A percentile compares a stretch with the other conserved stretches of the same genome.
These are phyloP conservation scores for Naganishia cerealis DNA, from an alignment of 1,284 basidiomycete genomes.

Conservation along the genomic window DNA sequence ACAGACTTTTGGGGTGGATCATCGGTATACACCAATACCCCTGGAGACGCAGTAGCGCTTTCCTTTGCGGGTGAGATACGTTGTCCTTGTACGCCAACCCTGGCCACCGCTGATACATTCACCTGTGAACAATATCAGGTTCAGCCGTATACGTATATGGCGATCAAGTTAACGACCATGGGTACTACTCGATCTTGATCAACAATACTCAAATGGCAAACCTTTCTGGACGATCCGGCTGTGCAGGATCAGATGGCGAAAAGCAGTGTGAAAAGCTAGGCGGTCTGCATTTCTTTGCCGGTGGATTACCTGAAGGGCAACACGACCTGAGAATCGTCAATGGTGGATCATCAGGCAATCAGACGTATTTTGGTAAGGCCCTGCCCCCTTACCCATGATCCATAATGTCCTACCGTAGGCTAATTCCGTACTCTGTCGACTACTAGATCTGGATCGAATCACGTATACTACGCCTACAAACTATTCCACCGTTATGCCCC, in stretches of 20 bases:
- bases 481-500: slow-evolving; percentile 27
- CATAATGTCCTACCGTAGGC: neutral
- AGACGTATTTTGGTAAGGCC: slow-evolving; percentile 52
- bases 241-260: slow-evolving; percentile 42
- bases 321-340: slow-evolving; percentile 49
- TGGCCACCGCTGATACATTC: neutral
- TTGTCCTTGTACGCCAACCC: no score
- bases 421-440: neutral
- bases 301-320: slow-evolving; percentile 41
- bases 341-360: slow-evolving; percentile 39
- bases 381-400: neutral
- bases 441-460: slow-evolving; percentile 52
- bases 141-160: slow-evolving; percentile 54
- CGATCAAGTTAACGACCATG: slow-evolving; percentile 56
- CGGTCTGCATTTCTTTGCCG: slow-evolving; percentile 47
- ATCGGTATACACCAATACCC: slow-evolving; percentile 46
- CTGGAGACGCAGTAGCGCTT: slow-evolving; percentile 43
- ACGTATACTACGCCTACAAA: slow-evolving; percentile 47
- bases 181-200: slow-evolving; percentile 48
- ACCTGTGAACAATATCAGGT: slow-evolving; percentile 35
- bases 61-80: slow-evolving; percentile 43
- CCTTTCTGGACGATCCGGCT: slow-evolving; percentile 48
- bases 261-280: slow-evolving; percentile 52
- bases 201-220: slow-evolving; percentile 44
- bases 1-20: slow-evolving; percentile 46